A percentile compares a stretch with the other conserved stretches of the same genome.
Conservation (phyloP, 768 basidiomycete species). For the Rhodotorula paludigena region DNA sequence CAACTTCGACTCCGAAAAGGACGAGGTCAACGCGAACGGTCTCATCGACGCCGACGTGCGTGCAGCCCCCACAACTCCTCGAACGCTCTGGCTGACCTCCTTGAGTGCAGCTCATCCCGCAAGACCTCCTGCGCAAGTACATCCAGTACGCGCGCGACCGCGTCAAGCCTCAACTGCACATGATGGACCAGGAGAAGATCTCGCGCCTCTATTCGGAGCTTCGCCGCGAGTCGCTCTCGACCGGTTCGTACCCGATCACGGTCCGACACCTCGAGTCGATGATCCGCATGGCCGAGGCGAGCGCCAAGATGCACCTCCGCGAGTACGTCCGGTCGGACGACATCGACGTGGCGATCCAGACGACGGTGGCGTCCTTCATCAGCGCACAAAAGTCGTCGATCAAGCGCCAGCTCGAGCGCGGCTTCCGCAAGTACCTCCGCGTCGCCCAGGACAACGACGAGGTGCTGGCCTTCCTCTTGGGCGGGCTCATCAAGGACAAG, state of each 20-base stretch:
- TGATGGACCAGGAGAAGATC: constrained; percentile 93
- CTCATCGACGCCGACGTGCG: constrained; percentile 51
- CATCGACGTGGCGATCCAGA: constrained; percentile 93
- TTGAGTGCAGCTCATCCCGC: constrained; percentile 74
- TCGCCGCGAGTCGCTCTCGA: constrained; percentile 89
- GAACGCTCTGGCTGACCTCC: background rate
- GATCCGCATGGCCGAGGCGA: constrained; percentile 98
- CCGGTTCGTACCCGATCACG: constrained; percentile 98
- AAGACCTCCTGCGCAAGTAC: constrained; percentile 92
- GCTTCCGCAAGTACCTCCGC: constrained; percentile 82
- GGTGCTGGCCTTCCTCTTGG: constrained; percentile 85
- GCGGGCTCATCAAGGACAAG: constrained; percentile 68
- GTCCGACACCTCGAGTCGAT: constrained; percentile 96
- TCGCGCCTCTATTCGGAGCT: constrained; percentile 90
- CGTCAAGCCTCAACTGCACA: constrained; percentile 84
- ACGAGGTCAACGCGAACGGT: constrained; percentile 91
- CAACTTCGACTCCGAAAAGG: constrained; percentile 66
- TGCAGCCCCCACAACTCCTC: background rate
- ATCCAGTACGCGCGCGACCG: constrained; percentile 98
- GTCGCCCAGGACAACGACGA: constrained; percentile 96
- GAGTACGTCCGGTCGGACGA: constrained; percentile 95
- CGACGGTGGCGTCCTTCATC: constrained; percentile 90
- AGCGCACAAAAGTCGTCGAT: constrained; percentile 96
- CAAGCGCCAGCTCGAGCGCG: constrained; percentile 94
- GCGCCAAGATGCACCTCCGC: constrained; percentile 94